Percentiles rank a stretch among this genome's conserved stretches.
Evolutionary conservation across 441 rosid species (phyloP).

Genomic region (Erodium texanum): DNA sequence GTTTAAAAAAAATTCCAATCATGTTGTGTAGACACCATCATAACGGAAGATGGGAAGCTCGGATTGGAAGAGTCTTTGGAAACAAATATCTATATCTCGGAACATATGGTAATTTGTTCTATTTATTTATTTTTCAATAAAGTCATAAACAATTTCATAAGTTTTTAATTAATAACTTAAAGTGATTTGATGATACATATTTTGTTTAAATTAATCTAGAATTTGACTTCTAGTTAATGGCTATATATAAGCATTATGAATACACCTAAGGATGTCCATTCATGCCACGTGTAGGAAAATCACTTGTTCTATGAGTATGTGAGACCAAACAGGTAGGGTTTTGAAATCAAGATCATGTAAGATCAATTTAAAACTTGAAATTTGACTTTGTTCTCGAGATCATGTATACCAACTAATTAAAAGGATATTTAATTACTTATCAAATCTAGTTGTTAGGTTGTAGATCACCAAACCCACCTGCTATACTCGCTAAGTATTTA

Average conservation of each 20-base stretch:
- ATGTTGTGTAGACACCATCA: conserved; percentile 79
- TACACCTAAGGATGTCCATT: not conserved
- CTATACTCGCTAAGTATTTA: conserved; percentile 18
- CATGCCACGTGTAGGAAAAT: not conserved
- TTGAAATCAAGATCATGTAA: too few species aligned
- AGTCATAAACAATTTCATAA: not conserved
- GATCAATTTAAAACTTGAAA: too few species aligned
- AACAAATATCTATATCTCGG: conserved; percentile 88
- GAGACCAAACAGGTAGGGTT: not conserved
- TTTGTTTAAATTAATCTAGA: not conserved
- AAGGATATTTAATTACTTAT: not conserved
- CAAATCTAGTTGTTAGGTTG: conserved; percentile 27
- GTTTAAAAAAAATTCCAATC: too few species aligned
- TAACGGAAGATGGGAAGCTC: conserved; percentile 93
- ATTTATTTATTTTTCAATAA: not conserved
- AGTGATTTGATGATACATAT: not conserved
- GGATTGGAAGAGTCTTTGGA: conserved; percentile 87
- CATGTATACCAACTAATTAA: too few species aligned
- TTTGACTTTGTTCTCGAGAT: too few species aligned
- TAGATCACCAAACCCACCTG: conserved; percentile 39
- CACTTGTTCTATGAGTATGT: not conserved
- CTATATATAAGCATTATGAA: not conserved
- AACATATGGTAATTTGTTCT: conserved; percentile 44
- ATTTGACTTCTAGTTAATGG: not conserved
- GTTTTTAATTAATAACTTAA: too few species aligned